phyloP scores from a whole-genome alignment of 228 moss, liverwort and hornwort species.

The Sphagnum fallax region DNA sequence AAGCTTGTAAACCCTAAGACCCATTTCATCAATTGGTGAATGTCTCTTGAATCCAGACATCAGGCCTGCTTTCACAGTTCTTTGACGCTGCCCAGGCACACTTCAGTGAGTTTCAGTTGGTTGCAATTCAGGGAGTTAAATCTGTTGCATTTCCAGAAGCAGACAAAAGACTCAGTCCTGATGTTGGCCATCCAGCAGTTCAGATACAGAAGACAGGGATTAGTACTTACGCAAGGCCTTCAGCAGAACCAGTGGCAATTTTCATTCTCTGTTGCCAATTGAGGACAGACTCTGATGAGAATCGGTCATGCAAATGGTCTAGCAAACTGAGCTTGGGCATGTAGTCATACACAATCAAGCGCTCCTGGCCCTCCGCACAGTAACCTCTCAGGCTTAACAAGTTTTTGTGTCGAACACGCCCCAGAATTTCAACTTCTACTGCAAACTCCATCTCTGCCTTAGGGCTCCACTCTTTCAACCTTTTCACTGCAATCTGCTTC shows the following conservation, averaged over 20 bases:
- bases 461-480: conserved; percentile 96
- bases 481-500: conserved; percentile 85
- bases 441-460: conserved; percentile 99
- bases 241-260: conserved; percentile 87
- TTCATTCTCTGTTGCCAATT: conserved; percentile 79
- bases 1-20: no score
- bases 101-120: no score
- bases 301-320: conserved; percentile 87
- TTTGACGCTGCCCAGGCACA: no score
- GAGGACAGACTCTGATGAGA: conserved; percentile 62
- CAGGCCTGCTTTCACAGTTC: no score
- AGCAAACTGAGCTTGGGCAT: conserved; percentile 91
- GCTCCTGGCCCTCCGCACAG: conserved; percentile 97
- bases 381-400: conserved; percentile 82
- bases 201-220: no score
- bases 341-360: conserved; percentile 92
- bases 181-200: no score
- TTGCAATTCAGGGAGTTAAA: no score
- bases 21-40: no score
- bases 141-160: no score
- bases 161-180: no score
- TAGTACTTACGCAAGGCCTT: conserved; percentile 81
- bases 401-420: conserved; percentile 89
- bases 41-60: no score
- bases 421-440: conserved; percentile 94